Conservation (phyloP, 805 yeast genomes). For the Wickerhamomyces alni region DNA sequence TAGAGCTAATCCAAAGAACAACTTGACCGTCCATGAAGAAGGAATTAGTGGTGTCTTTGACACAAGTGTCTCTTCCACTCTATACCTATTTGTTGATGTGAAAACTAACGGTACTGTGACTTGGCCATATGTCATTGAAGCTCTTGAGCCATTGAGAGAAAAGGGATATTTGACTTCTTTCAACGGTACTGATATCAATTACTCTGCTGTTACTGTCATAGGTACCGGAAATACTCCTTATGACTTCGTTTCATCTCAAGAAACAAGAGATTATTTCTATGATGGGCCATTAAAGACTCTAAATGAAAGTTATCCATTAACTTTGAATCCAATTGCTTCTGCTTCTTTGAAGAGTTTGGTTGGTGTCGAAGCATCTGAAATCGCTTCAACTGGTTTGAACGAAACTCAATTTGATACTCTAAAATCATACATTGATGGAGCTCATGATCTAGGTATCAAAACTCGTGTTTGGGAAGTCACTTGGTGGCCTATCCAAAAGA, state of each 20-base stretch:
- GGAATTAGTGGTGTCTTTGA: constrained; percentile 36
- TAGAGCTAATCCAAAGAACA: constrained; percentile 34
- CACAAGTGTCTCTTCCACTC: constrained; percentile 41
- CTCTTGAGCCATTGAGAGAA: constrained; percentile 46
- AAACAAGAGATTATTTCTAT: constrained; percentile 34
- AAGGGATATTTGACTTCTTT: constrained; percentile 46
- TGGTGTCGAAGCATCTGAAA: constrained; percentile 7
- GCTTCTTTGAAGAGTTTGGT: constrained; percentile 33
- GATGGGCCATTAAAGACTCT: constrained; percentile 43
- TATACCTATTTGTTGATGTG: constrained; percentile 61
- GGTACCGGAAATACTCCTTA: constrained; percentile 67
- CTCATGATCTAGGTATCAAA: constrained; percentile 46
- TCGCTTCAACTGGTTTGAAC: constrained; percentile 27
- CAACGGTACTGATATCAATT: constrained; percentile 27
- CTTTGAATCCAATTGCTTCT: constrained; percentile 35
- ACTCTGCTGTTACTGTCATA: constrained; percentile 58
- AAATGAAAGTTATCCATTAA: constrained; percentile 20
- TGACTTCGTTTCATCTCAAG: constrained; percentile 26
- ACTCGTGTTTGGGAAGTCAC: constrained; percentile 74
- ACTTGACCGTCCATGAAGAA: constrained; percentile 9
- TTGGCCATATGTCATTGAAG: constrained; percentile 41
- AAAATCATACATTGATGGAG: constrained; percentile 25
- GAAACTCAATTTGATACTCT: constrained; percentile 29
- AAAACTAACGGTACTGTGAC: constrained; percentile 46
- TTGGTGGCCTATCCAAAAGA: constrained; percentile 54